phyloP scores from a whole-genome alignment of 768 basidiomycete species.

The Amanita pseudoporphyria region DNA sequence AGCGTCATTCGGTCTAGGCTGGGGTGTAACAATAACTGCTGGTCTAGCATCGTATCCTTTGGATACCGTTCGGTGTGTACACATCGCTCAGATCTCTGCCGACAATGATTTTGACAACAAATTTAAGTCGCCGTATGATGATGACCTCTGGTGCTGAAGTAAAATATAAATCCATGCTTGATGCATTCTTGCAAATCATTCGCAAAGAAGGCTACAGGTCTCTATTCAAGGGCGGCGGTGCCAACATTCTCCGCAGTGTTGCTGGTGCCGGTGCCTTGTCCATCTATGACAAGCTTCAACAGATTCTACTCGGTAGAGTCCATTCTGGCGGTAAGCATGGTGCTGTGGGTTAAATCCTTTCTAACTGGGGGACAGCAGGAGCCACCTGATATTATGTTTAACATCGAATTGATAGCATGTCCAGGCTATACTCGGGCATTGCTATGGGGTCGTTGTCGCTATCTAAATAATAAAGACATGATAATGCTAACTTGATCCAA shows the following conservation, averaged over 20 bases:
- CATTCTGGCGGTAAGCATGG: neutral
- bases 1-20: slow-evolving; percentile 75
- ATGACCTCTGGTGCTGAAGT: slow-evolving; percentile 73
- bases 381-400: neutral
- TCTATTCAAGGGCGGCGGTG: slow-evolving; percentile 84
- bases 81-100: neutral
- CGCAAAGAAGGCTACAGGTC: slow-evolving; percentile 72
- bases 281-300: slow-evolving; percentile 59
- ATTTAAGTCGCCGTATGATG: slow-evolving; percentile 80
- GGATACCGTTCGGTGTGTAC: slow-evolving; percentile 50
- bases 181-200: slow-evolving; percentile 64
- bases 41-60: slow-evolving; percentile 73
- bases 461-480: neutral
- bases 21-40: slow-evolving; percentile 81
- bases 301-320: slow-evolving; percentile 5
- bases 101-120: slow-evolving; percentile 6
- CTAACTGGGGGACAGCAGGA: neutral
- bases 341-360: neutral
- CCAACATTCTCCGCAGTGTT: slow-evolving; percentile 70
- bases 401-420: neutral
- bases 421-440: too few relatives aligned
- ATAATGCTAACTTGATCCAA: neutral
- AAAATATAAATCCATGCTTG: slow-evolving; percentile 81
- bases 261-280: slow-evolving; percentile 84
- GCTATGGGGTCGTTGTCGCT: neutral